Conservation (phyloP, 2,329 filamentous ascomycete genomes). For the Fulvia fulva region DNA sequence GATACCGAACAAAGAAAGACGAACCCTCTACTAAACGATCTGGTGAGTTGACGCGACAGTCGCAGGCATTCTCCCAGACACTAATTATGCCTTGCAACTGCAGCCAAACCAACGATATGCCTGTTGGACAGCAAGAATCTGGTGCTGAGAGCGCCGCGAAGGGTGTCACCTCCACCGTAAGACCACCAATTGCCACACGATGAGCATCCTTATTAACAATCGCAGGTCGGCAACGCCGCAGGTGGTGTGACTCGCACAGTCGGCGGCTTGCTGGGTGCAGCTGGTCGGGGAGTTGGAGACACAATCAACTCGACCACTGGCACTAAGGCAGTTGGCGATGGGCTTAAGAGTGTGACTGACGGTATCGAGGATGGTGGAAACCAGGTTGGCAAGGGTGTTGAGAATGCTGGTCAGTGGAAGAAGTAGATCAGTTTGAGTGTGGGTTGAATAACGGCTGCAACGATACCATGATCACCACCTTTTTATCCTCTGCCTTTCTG, state of each 20-base stretch:
- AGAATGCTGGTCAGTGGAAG: slow-evolving; percentile 47
- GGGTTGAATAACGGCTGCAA: background rate
- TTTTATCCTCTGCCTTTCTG: background rate
- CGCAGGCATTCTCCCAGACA: too few species aligned
- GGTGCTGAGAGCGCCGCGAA: slow-evolving; percentile 31
- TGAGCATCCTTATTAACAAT: too few species aligned
- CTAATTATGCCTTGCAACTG: slow-evolving; percentile 1
- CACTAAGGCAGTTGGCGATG: slow-evolving; percentile 42
- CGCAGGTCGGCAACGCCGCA: slow-evolving; percentile 47
- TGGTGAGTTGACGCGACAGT: too few species aligned
- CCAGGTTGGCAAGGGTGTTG: slow-evolving; percentile 43
- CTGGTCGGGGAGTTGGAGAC: slow-evolving; percentile 44
- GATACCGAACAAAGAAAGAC: background rate
- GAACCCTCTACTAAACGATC: too few species aligned
- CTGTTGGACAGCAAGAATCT: slow-evolving; percentile 12
- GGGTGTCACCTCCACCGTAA: slow-evolving; percentile 31
- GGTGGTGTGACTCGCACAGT: slow-evolving; percentile 53
- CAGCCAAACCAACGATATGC: slow-evolving; percentile 12
- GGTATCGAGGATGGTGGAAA: slow-evolving; percentile 44
- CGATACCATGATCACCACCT: background rate
- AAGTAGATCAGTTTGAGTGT: background rate
- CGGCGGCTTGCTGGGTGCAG: slow-evolving; percentile 50
- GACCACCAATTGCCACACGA: background rate
- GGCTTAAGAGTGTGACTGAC: slow-evolving; percentile 40
- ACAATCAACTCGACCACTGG: slow-evolving; percentile 45